Conservation (phyloP, 2,329 filamentous ascomycete genomes). For the Cladosporium sp. region DNA sequence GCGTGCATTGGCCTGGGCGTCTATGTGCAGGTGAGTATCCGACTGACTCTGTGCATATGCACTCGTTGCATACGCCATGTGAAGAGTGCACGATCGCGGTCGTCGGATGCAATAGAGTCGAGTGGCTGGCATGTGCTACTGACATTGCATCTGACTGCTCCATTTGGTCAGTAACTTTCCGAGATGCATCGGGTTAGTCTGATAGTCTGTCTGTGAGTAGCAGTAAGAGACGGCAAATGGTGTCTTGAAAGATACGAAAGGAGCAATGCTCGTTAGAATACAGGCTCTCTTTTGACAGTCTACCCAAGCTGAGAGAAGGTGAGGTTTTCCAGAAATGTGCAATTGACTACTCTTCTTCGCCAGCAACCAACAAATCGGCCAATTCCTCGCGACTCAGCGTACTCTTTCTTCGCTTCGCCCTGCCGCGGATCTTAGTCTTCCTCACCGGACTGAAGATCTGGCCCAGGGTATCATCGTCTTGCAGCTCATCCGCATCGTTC, state of each 20-base stretch:
- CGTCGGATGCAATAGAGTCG: too few species aligned
- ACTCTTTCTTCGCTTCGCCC: conserved; percentile 62
- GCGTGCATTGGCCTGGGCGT: conserved; percentile 8
- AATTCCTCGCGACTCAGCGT: conserved; percentile 72
- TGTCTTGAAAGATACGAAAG: background rate
- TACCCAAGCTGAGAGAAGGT: background rate
- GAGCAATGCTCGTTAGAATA: background rate
- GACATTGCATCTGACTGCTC: background rate
- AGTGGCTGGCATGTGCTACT: too few species aligned
- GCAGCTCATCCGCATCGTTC: conserved; percentile 35
- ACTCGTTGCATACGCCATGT: too few species aligned
- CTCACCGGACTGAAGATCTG: conserved; percentile 26
- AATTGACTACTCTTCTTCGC: conserved; percentile 6
- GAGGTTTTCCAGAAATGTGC: background rate
- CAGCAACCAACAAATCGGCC: conserved; percentile 46
- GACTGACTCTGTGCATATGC: conserved; percentile 2
- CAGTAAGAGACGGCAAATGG: background rate
- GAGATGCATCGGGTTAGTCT: too few species aligned
- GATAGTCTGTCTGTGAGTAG: too few species aligned
- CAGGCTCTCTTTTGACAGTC: background rate
- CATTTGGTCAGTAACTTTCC: too few species aligned
- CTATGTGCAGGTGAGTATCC: conserved; percentile 6
- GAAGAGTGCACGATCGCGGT: too few species aligned
- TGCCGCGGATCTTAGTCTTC: conserved; percentile 46
- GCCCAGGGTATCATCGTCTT: conserved; percentile 42